Base-by-base conservation (phyloP, 116 monocot genomes). In the Phalaenopsis hybrid region DNA sequence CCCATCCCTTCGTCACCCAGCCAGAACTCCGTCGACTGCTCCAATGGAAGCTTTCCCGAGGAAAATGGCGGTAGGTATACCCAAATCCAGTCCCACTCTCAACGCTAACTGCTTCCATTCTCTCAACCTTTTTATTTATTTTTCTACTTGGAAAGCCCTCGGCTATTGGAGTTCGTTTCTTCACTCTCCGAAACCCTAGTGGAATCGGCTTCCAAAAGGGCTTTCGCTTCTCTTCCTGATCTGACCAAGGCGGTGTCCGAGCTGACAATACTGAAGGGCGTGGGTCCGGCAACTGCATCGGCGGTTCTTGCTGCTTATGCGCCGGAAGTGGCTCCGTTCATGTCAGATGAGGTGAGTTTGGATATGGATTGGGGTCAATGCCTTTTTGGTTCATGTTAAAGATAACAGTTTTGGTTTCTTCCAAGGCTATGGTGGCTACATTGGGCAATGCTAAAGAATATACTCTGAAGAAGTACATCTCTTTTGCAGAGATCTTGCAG, bases 21-120 rank as follows among this genome's bases (percentile, higher is more conserved):
- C 44, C 89, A 57, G 96, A 96, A 84, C 92, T 96, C 85, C 78
- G 74, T 41, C 87, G 84, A 37, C 85, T 96, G 83, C 80, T 96
- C 85, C 84, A 89, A 75, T 96, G 96, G 96, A 96, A 96, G 90
- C 96, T 96, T 77, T 81, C 96, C 46, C 86, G 96, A 15, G 96
- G 96, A 2, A 92, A 96, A 81, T 96, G 93, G 96, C 88, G 93
- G 95, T 94, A 75, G 31, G 18, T 72, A 72, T 72, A 34, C 34
- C 18, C 5, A n/a, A 13, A 16, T 6, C 44, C 8, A 33, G 1
- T 45, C 33, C 0, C 28, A 17, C n/a, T n/a, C 44, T 51, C 46
- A 20, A 4, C 20, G 11, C 72, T 72, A 10, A 31, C 7, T 74
- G 23, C 57, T 49, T 34, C 46, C 18, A 23, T 6, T 45, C 50